These are phyloP conservation scores for Aspergillus carbonarius DNA, from an alignment of 2,329 filamentous ascomycete species.

Conservation along the genomic window DNA sequence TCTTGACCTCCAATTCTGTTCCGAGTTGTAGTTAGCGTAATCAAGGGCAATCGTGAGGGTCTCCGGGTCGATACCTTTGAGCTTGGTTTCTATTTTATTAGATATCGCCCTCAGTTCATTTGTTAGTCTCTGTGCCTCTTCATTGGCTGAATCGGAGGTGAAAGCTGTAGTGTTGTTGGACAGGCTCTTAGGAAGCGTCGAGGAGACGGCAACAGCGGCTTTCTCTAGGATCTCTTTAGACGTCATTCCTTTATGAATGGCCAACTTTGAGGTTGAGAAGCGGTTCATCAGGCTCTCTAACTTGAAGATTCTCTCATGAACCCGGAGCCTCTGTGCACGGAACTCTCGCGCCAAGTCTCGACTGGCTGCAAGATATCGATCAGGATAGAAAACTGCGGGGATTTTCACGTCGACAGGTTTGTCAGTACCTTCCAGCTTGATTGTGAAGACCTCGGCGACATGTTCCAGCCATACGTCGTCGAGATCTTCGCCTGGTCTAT, in stretches of 20 bases:
- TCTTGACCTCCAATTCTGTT: slow-evolving; percentile 46
- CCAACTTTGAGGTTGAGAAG: slow-evolving; percentile 27
- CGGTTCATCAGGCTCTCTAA: slow-evolving; percentile 33
- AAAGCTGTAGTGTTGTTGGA: slow-evolving; percentile 14
- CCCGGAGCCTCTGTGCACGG: slow-evolving; percentile 39
- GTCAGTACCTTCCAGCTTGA: slow-evolving; percentile 43
- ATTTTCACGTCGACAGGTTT: slow-evolving; percentile 49
- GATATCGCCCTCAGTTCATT: slow-evolving; percentile 37
- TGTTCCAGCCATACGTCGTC: slow-evolving; percentile 50
- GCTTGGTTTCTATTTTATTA: slow-evolving; percentile 42
- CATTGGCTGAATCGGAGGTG: slow-evolving; percentile 20
- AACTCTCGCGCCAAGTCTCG: slow-evolving; percentile 49
- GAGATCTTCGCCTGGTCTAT: slow-evolving; percentile 37
- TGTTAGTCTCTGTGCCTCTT: slow-evolving; percentile 30
- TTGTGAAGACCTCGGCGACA: slow-evolving; percentile 56
- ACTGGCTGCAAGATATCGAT: slow-evolving; percentile 59
- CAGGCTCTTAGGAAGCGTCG: slow-evolving; percentile 26
- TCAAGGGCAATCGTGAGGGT: background rate
- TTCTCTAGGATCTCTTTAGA: slow-evolving; percentile 37
- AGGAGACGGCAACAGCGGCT: slow-evolving; percentile 32
- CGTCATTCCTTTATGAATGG: slow-evolving; percentile 22
- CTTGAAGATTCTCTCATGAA: slow-evolving; percentile 32
- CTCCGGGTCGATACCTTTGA: slow-evolving; percentile 33
- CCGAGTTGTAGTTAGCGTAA: slow-evolving; percentile 11
- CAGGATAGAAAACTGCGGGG: slow-evolving; percentile 56